Percentiles rank a stretch among this genome's conserved stretches.
Evolutionary conservation across 2,329 filamentous ascomycete species (phyloP).

Genomic region (Aspergillus versicolor): DNA sequence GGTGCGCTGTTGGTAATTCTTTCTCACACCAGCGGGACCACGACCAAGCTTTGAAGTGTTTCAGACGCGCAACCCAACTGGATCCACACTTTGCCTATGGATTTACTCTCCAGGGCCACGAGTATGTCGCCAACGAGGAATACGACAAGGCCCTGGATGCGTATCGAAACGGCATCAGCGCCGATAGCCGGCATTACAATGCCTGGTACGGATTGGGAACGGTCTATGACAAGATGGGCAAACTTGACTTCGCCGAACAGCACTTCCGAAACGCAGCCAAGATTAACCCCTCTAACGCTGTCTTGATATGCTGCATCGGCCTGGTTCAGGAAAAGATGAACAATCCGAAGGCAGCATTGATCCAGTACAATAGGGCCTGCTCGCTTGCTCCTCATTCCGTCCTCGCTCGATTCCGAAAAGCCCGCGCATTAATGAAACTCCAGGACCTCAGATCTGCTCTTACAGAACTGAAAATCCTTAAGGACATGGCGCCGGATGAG

Average conservation of each 20-base stretch:
- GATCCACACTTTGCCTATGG: constrained; percentile 91
- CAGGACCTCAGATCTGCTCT: constrained; percentile 69
- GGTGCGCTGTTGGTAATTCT: constrained; percentile 93
- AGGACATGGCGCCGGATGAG: constrained; percentile 89
- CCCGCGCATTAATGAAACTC: constrained; percentile 78
- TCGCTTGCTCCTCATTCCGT: constrained; percentile 78
- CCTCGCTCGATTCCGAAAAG: constrained; percentile 89
- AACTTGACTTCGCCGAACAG: constrained; percentile 84
- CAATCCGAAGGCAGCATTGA: constrained; percentile 73
- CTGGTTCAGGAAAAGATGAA: constrained; percentile 86
- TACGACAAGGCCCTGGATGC: constrained; percentile 90
- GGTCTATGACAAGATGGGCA: constrained; percentile 87
- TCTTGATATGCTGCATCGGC: constrained; percentile 89
- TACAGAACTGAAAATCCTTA: constrained; percentile 80
- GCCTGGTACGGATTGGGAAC: constrained; percentile 89
- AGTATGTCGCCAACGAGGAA: constrained; percentile 93
- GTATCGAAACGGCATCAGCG: constrained; percentile 81
- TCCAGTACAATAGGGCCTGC: constrained; percentile 79
- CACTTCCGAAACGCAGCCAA: constrained; percentile 85
- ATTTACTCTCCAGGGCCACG: constrained; percentile 92
- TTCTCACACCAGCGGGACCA: constrained; percentile 91
- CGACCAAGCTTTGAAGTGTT: constrained; percentile 90
- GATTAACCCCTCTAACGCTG: constrained; percentile 92
- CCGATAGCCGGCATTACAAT: constrained; percentile 89
- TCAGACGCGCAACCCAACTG: constrained; percentile 89